phyloP scores from a whole-genome alignment of 2,329 filamentous ascomycete species.

The Colletotrichum sp. region DNA sequence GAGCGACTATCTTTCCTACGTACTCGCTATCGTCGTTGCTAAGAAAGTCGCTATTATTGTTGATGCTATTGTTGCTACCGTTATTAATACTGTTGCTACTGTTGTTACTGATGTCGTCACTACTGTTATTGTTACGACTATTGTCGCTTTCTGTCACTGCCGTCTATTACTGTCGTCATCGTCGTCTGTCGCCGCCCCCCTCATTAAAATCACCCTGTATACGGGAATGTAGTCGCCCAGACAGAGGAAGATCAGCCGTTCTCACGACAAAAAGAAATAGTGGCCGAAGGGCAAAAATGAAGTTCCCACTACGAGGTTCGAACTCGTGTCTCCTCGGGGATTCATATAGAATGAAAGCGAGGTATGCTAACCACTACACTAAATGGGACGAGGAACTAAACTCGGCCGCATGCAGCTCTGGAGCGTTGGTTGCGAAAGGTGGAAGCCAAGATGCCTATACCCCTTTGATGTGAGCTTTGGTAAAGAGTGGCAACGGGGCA shows the following conservation, averaged over 20 bases:
- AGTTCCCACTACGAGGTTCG: conserved; percentile 14
- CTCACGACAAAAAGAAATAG: too few relatives aligned
- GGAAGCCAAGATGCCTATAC: neutral
- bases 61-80: neutral
- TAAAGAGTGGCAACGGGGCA: neutral
- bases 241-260: too few relatives aligned
- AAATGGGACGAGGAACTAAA: neutral
- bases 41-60: fast-evolving
- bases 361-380: conserved; percentile 20
- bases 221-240: too few relatives aligned
- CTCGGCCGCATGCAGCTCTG: neutral
- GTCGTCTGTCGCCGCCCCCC: too few relatives aligned
- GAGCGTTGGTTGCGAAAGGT: neutral
- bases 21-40: fast-evolving
- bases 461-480: neutral
- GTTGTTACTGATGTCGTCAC: fast-evolving
- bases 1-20: fast-evolving
- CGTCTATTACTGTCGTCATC: neutral
- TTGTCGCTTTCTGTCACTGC: too few relatives aligned
- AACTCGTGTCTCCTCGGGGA: conserved; percentile 12
- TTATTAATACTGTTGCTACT: too few relatives aligned
- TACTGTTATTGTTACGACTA: too few relatives aligned
- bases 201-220: too few relatives aligned
- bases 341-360: conserved; percentile 1
- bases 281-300: neutral